Base-by-base conservation (phyloP, 352 stramenopile species). In the Globisporangium mamillatum region DNA sequence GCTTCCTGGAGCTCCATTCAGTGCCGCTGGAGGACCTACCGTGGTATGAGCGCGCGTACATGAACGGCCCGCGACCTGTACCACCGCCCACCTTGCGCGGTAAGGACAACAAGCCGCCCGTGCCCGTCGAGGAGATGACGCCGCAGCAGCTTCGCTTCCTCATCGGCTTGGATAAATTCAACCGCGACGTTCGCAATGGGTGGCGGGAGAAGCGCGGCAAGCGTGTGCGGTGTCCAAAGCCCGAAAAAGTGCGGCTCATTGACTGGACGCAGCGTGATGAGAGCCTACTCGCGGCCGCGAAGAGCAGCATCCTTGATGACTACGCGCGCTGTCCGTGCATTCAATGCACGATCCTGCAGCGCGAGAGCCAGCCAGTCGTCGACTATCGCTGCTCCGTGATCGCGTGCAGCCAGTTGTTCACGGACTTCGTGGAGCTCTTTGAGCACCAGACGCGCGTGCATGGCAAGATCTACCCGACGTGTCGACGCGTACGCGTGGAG, bases 381-480 rank as follows among this genome's bases (percentile, higher is more conserved):
- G 48, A 53, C 34, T 75, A 67, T 41, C 50, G 36, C 20, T 75
- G 70, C 29, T 38, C 63, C 14, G 46, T 57, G 22, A 9, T 38
- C 14, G 63, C 52, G 10, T 88, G 81, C 53, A 41, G 48, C 52
- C 62, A 71, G 24, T 32, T 52, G 16, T 91, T 87, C 32, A 32
- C 69, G 6, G 74, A 82, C 16, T 72, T 85, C 29, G 70, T 75
- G 5, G 71, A 71, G 14, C 70, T 90, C 60, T 71, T 84, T 52
- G 80, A 91, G 63, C 85, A 93, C 69, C 85, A 93, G 58, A 50
- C 87, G 46, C 66, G 75, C 5, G 64, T 71, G 4, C 85, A 93
- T 63, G 83, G 80, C 38, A 68, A 55, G 7, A 52, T 92, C 27
- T 69, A 76, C 44, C 69, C 80, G 16, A 59, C 74, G 14, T 87